phyloP scores from a whole-genome alignment of 805 yeast genomes.

The Kodamaea kaohsiungensis region DNA sequence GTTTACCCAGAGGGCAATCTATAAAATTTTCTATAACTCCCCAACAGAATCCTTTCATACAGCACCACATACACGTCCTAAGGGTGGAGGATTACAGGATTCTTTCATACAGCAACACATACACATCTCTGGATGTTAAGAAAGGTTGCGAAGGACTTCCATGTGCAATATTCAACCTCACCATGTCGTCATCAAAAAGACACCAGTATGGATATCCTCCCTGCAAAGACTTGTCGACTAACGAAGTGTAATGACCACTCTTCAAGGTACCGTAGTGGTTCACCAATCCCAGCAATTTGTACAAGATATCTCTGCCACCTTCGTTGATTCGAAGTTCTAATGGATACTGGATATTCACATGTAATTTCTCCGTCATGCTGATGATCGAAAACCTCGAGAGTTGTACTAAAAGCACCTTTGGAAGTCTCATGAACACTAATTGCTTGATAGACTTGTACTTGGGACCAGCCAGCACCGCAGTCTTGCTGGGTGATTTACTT shows the following conservation, averaged over 20 bases:
- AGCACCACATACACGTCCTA: constrained; percentile 74
- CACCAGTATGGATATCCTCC: constrained; percentile 51
- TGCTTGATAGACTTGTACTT: constrained; percentile 25
- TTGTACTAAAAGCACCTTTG: constrained; percentile 41
- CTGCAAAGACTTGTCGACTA: constrained; percentile 49
- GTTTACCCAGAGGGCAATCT: background rate
- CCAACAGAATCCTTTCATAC: constrained; percentile 43
- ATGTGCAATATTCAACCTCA: constrained; percentile 45
- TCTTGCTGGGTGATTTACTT: constrained; percentile 36
- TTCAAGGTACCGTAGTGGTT: constrained; percentile 71
- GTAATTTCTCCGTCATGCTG: constrained; percentile 53
- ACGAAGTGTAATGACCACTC: constrained; percentile 76
- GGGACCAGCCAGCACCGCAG: constrained; percentile 10
- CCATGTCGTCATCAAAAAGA: constrained; percentile 71
- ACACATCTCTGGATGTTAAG: constrained; percentile 58
- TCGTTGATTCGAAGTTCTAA: constrained; percentile 50
- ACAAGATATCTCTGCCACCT: constrained; percentile 36
- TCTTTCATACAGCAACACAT: constrained; percentile 66
- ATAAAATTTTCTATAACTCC: background rate
- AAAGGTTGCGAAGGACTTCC: constrained; percentile 43
- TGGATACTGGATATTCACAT: constrained; percentile 57
- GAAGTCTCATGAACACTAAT: constrained; percentile 34
- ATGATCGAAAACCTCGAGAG: constrained; percentile 46
- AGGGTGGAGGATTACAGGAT: no score
- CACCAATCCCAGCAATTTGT: constrained; percentile 61